phyloP scores from a whole-genome alignment of 371 early-diverging fungal species.

The Mucor irregularis region DNA sequence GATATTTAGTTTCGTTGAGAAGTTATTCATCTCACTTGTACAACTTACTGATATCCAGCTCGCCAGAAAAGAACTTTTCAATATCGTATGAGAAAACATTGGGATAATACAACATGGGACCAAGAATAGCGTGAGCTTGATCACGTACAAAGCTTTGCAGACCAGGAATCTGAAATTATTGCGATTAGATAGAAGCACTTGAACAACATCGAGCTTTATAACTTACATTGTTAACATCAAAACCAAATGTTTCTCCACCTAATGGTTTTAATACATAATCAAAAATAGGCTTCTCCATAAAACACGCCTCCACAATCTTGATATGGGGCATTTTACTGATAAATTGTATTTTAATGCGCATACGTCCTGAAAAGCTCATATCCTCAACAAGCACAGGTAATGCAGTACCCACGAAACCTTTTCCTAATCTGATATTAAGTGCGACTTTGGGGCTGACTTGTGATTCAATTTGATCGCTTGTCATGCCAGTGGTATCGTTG shows the following conservation, averaged over 20 bases:
- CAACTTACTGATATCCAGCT: conserved; percentile 43
- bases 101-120: conserved; percentile 86
- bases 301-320: conserved; percentile 81
- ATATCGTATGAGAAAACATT: conserved; percentile 82
- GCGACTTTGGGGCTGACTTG: conserved; percentile 93
- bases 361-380: conserved; percentile 84
- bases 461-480: conserved; percentile 55
- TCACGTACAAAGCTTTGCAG: conserved; percentile 80
- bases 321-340: conserved; percentile 89
- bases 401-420: conserved; percentile 85
- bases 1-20: too few species aligned
- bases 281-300: conserved; percentile 87
- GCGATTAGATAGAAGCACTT: too few species aligned
- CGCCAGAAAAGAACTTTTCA: conserved; percentile 80
- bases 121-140: conserved; percentile 71
- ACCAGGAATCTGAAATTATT: conserved; percentile 70
- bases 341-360: conserved; percentile 79
- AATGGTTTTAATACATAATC: conserved; percentile 94
- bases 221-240: conserved; percentile 75
- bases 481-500: conserved; percentile 70
- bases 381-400: conserved; percentile 93
- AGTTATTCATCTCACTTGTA: background rate
- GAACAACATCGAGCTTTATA: too few species aligned
- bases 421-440: conserved; percentile 87
- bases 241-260: conserved; percentile 84